Evolutionary conservation across 176 grass and related monocot species (phyloP).

Genomic region (Pontederia crassipes): DNA sequence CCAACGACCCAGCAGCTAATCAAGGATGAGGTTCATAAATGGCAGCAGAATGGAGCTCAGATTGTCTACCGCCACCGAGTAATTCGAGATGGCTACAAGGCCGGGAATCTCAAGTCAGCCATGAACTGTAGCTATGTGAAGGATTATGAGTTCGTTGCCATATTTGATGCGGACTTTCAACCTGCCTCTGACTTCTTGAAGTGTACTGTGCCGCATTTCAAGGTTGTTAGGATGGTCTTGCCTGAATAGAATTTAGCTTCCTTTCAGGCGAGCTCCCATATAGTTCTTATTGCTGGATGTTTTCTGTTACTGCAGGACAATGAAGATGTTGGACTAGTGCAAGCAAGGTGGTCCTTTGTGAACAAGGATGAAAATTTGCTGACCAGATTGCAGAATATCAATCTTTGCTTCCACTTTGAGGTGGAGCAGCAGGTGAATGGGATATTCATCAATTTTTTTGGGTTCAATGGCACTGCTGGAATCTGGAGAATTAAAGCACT

Average conservation of each 20-base stretch:
- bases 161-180: slow-evolving; percentile 3
- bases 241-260: not conserved
- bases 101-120: slow-evolving; percentile 3
- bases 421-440: slow-evolving; percentile 3
- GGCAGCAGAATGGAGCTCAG: slow-evolving; percentile 10
- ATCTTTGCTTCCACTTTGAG: slow-evolving; percentile 1
- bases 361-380: slow-evolving; percentile 3
- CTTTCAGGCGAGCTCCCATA: not conserved
- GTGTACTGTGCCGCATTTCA: slow-evolving; percentile 4
- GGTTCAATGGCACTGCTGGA: not conserved
- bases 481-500: not conserved
- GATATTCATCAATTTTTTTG: not conserved
- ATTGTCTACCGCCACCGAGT: not conserved
- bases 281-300: not conserved
- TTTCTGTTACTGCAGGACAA: not conserved
- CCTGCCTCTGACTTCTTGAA: not conserved
- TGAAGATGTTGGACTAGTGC: not conserved
- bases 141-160: slow-evolving; percentile 4
- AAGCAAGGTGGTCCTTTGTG: not conserved
- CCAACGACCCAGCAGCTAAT: not conserved
- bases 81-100: slow-evolving; percentile 7
- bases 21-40: slow-evolving; percentile 1
- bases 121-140: slow-evolving; percentile 5
- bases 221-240: not conserved
- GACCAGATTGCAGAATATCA: not conserved